Evolutionary conservation across 805 yeast genomes (phyloP).

Genomic region (Maudiozyma saulgeensis): DNA sequence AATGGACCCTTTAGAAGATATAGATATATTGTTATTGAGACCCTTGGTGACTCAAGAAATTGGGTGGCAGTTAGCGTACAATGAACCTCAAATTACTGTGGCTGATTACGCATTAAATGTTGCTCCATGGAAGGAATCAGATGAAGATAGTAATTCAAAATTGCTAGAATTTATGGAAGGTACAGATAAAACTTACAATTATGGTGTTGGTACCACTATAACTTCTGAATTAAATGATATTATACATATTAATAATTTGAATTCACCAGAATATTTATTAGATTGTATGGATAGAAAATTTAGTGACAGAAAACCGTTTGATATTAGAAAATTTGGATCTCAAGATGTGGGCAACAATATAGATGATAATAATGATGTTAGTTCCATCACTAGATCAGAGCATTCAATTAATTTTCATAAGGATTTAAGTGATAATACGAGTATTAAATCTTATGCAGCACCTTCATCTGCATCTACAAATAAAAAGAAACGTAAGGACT

Average conservation of each 20-base stretch:
- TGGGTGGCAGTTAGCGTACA: conserved; percentile 27
- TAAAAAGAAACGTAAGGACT: not conserved
- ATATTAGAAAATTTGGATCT: not conserved
- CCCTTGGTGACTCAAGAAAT: conserved; percentile 10
- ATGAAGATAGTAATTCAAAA: not conserved
- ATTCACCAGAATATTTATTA: conserved; percentile 9
- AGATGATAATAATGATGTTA: not conserved
- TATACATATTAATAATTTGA: conserved; percentile 6
- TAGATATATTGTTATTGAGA: conserved; percentile 24
- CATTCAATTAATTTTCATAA: not conserved
- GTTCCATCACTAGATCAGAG: not conserved
- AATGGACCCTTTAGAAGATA: conserved; percentile 10
- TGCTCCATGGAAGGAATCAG: conserved; percentile 11
- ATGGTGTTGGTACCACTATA: conserved; percentile 5
- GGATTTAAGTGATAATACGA: not conserved
- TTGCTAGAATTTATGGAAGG: not conserved
- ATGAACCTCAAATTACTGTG: conserved; percentile 25
- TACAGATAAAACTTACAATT: not conserved
- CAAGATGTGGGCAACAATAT: not conserved
- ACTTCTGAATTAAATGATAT: conserved; percentile 10
- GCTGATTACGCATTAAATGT: conserved; percentile 22
- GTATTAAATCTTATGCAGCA: not conserved
- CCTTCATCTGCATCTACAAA: not conserved
- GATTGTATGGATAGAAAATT: conserved; percentile 18
- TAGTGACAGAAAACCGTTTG: not conserved